Evolutionary conservation across 306 rosid species (phyloP).

Genomic region (Citrullus mucosospermus): DNA sequence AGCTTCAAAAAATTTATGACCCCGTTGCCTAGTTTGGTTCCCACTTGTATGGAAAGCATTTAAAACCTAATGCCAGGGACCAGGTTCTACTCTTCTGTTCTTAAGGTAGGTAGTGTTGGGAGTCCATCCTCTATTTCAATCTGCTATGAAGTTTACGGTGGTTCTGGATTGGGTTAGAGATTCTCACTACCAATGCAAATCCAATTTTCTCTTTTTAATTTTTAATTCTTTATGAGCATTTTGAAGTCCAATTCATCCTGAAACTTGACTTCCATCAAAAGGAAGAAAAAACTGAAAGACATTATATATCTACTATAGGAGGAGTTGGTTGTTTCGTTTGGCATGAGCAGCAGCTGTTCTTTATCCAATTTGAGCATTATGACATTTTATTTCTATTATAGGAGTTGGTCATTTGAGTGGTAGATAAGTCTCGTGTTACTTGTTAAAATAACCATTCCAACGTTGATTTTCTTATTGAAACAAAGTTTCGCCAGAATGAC

Average conservation of each 20-base stretch:
- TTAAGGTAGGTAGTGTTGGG: not conserved
- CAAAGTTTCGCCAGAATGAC: not conserved
- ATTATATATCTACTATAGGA: no score
- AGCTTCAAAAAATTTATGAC: not conserved
- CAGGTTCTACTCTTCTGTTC: not conserved
- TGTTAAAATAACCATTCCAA: not conserved
- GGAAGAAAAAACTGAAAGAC: not conserved
- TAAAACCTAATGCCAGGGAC: not conserved
- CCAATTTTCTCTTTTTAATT: not conserved
- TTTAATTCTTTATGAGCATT: not conserved
- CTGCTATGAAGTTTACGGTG: not conserved
- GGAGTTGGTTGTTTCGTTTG: not conserved
- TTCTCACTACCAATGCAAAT: not conserved
- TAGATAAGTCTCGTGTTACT: not conserved
- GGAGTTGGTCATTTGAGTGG: not conserved
- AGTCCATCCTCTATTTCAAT: not conserved
- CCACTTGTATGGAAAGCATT: not conserved
- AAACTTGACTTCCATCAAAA: not conserved
- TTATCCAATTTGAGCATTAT: not conserved
- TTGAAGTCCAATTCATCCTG: not conserved
- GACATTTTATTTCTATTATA: not conserved
- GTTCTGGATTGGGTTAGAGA: not conserved
- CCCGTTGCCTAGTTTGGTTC: not conserved
- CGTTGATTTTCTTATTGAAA: not conserved
- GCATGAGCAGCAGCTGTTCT: not conserved